A percentile compares a stretch with the other conserved stretches of the same genome.
Evolutionary conservation across 192 early-diverging fungal species (phyloP).

Genomic region (Coemansia aciculifera): DNA sequence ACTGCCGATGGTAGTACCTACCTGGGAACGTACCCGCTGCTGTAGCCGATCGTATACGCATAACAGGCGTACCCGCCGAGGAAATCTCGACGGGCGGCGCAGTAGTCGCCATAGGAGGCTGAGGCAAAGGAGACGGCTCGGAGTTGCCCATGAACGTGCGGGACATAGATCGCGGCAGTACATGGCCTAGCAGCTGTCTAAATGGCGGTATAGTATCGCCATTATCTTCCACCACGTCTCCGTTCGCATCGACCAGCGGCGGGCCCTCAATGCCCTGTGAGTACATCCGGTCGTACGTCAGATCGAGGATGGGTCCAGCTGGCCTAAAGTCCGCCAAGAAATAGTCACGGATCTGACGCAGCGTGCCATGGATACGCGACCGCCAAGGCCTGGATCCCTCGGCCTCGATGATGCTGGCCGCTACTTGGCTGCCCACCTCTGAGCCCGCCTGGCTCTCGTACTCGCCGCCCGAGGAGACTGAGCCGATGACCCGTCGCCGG

Average conservation of each 20-base stretch:
- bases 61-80: background rate
- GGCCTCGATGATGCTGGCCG: constrained; percentile 25
- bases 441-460: background rate
- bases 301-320: constrained; percentile 46
- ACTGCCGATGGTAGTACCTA: background rate
- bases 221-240: constrained; percentile 21
- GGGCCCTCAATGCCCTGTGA: constrained; percentile 33
- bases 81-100: background rate
- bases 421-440: constrained; percentile 12
- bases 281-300: constrained; percentile 48
- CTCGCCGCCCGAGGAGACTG: constrained; percentile 3
- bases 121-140: background rate
- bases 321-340: constrained; percentile 47
- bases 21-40: background rate
- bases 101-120: background rate
- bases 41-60: background rate
- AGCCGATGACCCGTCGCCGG: background rate
- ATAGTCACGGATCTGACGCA: constrained; percentile 45
- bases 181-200: constrained; percentile 31
- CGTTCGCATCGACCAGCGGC: constrained; percentile 1
- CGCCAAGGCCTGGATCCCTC: constrained; percentile 2
- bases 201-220: constrained; percentile 36
- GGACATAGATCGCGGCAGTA: constrained; percentile 36
- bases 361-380: constrained; percentile 7
- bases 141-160: constrained; percentile 13